Evolutionary conservation across 805 yeast species (phyloP).

Genomic region (Jamesozyma hellenica): DNA sequence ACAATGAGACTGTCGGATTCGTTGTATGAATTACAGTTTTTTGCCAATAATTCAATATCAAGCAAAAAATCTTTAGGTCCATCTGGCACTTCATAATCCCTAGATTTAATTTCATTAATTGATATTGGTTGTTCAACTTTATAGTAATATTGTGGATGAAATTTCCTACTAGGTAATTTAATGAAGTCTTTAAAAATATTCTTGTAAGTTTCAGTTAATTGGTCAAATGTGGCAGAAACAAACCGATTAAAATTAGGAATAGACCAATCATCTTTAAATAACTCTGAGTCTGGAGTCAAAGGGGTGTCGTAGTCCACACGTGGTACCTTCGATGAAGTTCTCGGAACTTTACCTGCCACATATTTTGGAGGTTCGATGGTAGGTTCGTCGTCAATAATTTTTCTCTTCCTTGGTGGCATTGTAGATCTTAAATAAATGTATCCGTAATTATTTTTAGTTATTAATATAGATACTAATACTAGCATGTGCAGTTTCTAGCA

Average conservation of each 20-base stretch:
- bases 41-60: constrained; percentile 58
- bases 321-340: constrained; percentile 13
- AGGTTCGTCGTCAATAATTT: constrained; percentile 8
- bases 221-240: constrained; percentile 24
- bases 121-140: constrained; percentile 59
- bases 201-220: constrained; percentile 21
- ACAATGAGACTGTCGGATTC: constrained; percentile 59
- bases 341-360: constrained; percentile 28
- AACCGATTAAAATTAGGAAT: constrained; percentile 26
- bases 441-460: no score
- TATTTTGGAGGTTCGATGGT: constrained; percentile 12
- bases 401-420: constrained; percentile 20
- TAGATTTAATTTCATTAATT: constrained; percentile 47
- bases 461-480: no score
- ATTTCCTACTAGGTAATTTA: constrained; percentile 61
- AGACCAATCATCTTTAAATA: constrained; percentile 24
- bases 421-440: no score
- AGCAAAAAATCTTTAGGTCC: constrained; percentile 35
- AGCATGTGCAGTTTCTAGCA: no score
- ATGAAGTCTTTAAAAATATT: constrained; percentile 43
- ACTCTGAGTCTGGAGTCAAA: constrained; percentile 25
- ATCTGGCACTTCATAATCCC: constrained; percentile 26
- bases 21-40: constrained; percentile 66
- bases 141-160: constrained; percentile 73
- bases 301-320: constrained; percentile 21